Base-by-base conservation (phyloP, 2,329 filamentous ascomycete genomes). In the Beauveria caledonica region DNA sequence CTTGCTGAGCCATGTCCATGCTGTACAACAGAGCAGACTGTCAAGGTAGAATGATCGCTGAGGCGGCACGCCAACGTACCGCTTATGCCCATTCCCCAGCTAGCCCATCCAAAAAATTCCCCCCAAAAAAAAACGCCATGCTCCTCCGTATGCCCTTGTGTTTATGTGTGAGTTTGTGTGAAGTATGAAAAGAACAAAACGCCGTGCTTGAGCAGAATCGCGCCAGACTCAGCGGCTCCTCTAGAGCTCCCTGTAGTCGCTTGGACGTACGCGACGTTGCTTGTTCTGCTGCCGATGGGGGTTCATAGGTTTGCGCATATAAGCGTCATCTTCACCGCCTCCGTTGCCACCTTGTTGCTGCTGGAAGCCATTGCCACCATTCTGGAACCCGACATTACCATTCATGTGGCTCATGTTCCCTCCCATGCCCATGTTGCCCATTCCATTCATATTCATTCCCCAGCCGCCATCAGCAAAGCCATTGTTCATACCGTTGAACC, bases 291-390 rank as follows among this genome's bases (percentile, higher is more conserved):
- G 90, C 55, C 94, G 85, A 70, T 96, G 90, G 2, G 92, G 93
- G 71, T 99, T 99, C 63, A 97, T 90, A 0, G 94, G 94, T 73
- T 96, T 93, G 61, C 94, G 85, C 72, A 97, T 95, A 75, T 99
- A 99, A 7, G 94, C 90, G 62, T 92, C 90, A 61, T 96, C 92
- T 60, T 95, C 90, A 64, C 85, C 85, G 62, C 82, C 86, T 2
- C 81, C 62, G 42, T 60, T 48, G 62, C 56, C 66, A 61, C 53
- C 60, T 45, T 58, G 60, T 17, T 59, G 52, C 57, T 62, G 52
- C 55, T 61, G 61, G 51, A 64, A 62, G 51, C 62, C 63, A 61
- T 60, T 65, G 63, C 68, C 68, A 10, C 68, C 70, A 45, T 70
- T 71, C 39, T 66, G 62, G 27, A 49, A 63, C 49, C 29, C 64